Evolutionary conservation across 768 basidiomycete genomes (phyloP).

Genomic region (Strobilomyces dryophilus): DNA sequence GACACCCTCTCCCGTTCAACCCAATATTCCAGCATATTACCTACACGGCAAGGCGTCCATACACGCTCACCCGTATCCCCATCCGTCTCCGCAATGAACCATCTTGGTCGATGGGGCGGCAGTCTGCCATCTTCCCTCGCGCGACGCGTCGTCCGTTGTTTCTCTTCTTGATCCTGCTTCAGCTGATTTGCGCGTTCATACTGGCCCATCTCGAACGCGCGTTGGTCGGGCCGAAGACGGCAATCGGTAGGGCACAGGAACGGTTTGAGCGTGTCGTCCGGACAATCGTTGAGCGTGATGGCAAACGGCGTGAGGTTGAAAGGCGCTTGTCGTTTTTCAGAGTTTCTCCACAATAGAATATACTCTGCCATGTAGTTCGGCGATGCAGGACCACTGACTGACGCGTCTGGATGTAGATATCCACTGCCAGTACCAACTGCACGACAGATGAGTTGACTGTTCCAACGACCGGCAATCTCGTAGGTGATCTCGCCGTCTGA

Average conservation of each 20-base stretch:
- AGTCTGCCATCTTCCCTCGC: slow-evolving; percentile 71
- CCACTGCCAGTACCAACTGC: slow-evolving; percentile 57
- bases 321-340: slow-evolving; percentile 74
- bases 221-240: slow-evolving; percentile 86
- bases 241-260: slow-evolving; percentile 90
- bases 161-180: slow-evolving; percentile 80
- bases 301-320: slow-evolving; percentile 97
- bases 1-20: slow-evolving; percentile 65
- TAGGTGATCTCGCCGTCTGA: slow-evolving; percentile 61
- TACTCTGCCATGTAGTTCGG: slow-evolving; percentile 58
- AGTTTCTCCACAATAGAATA: slow-evolving; percentile 90
- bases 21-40: slow-evolving; percentile 76
- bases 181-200: slow-evolving; percentile 81
- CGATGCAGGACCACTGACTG: slow-evolving; percentile 43
- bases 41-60: slow-evolving; percentile 61
- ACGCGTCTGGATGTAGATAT: slow-evolving; percentile 68
- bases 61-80: slow-evolving; percentile 82
- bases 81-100: slow-evolving; percentile 78
- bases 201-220: slow-evolving; percentile 87
- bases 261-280: slow-evolving; percentile 59
- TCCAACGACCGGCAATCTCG: slow-evolving; percentile 95
- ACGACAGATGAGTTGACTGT: slow-evolving; percentile 92
- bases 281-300: slow-evolving; percentile 87
- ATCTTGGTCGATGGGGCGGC: slow-evolving; percentile 74
- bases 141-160: slow-evolving; percentile 64